Evolutionary conservation across 164 flowering plant genomes (phyloP).

Genomic region (Magnolia officinalis): DNA sequence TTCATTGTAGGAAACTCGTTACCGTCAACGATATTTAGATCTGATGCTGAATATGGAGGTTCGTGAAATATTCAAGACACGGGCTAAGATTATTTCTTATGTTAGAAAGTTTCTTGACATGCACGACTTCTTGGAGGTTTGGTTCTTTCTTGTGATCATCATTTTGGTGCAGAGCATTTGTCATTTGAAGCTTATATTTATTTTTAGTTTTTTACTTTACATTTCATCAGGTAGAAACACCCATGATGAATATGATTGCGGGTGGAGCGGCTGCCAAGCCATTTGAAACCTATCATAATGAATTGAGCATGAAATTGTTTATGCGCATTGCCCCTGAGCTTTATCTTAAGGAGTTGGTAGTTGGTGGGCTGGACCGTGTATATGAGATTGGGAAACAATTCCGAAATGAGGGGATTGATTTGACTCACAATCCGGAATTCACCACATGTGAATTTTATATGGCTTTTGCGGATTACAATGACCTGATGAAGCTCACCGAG

Average conservation of each 20-base stretch:
- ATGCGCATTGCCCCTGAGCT: slow-evolving; percentile 98
- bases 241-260: slow-evolving; percentile 99
- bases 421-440: slow-evolving; percentile 96
- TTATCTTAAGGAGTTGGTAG: slow-evolving; percentile 80
- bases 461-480: slow-evolving; percentile 98
- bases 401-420: slow-evolving; percentile 93
- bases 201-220: neutral
- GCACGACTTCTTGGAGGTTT: slow-evolving; percentile 82
- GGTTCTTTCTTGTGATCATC: slow-evolving; percentile 1
- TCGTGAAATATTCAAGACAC: slow-evolving; percentile 77
- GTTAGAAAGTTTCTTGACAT: slow-evolving; percentile 67
- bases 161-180: neutral
- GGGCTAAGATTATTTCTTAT: slow-evolving; percentile 56
- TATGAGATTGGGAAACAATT: slow-evolving; percentile 97
- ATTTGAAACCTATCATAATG: slow-evolving; percentile 93
- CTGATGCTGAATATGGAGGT: slow-evolving; percentile 85
- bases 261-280: slow-evolving; percentile 98
- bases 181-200: neutral
- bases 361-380: slow-evolving; percentile 89
- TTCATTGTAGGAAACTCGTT: slow-evolving; percentile 77
- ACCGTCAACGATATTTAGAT: slow-evolving; percentile 87
- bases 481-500: slow-evolving; percentile 86
- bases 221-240: slow-evolving; percentile 80
- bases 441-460: slow-evolving; percentile 93
- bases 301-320: slow-evolving; percentile 68